Conservation (phyloP, 345 rosid genomes). For the Acer negundo region DNA sequence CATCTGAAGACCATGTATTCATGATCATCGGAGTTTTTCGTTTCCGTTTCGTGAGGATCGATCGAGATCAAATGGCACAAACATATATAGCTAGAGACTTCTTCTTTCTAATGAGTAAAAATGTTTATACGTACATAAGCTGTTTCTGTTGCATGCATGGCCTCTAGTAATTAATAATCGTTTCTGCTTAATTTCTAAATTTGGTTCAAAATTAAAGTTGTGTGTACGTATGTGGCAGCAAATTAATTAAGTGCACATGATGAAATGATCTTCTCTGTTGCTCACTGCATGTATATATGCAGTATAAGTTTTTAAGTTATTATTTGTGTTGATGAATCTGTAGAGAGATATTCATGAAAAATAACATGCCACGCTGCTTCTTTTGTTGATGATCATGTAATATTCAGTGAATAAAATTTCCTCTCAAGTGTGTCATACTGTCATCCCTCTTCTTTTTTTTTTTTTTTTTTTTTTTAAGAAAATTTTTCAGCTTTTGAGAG, state of each 20-base stretch:
- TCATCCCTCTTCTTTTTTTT: no score
- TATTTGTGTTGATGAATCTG: background rate
- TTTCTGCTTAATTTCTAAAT: background rate
- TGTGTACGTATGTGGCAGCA: background rate
- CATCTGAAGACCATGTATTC: no score
- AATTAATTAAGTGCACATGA: background rate
- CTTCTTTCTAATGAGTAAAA: background rate
- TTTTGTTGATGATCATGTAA: slow-evolving; percentile 3
- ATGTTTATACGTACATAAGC: no score
- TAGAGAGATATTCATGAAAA: background rate
- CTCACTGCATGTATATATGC: background rate
- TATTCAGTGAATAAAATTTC: background rate
- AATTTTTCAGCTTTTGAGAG: no score
- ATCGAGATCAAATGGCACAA: no score
- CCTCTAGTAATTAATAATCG: background rate
- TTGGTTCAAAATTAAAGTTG: background rate
- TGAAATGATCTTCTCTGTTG: background rate
- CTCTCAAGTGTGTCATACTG: background rate
- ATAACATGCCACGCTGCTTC: background rate
- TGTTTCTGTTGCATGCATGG: background rate
- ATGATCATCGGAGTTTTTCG: background rate
- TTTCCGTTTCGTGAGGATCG: no score
- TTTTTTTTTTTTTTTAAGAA: no score
- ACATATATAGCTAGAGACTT: background rate
- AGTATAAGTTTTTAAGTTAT: background rate